These are phyloP conservation scores for Trametes punicea DNA, from an alignment of 768 basidiomycete species.

Conservation along the genomic window DNA sequence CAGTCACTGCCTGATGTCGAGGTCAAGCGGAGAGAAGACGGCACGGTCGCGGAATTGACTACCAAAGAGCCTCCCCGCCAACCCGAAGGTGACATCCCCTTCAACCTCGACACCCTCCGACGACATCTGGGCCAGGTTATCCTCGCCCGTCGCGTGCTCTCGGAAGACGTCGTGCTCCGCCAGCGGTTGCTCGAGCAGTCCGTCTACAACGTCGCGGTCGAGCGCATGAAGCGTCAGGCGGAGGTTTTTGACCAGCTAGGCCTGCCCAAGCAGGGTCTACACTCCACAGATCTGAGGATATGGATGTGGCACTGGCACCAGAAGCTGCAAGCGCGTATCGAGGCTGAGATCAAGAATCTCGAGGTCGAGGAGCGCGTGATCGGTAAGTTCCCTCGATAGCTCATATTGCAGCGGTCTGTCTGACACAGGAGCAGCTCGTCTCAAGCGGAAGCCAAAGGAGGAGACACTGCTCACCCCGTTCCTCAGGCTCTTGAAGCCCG, in stretches of 20 bases:
- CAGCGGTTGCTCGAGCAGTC: constrained; percentile 84
- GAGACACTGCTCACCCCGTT: constrained; percentile 55
- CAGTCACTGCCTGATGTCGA: constrained; percentile 18
- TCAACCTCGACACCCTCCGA: constrained; percentile 71
- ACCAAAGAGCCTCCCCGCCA: constrained; percentile 25
- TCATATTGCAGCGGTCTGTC: not conserved
- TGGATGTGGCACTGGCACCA: constrained; percentile 91
- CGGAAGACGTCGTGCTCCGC: constrained; percentile 65
- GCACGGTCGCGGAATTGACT: constrained; percentile 15
- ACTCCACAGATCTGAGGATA: constrained; percentile 50
- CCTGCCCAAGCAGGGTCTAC: constrained; percentile 44
- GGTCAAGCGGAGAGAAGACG: constrained; percentile 21
- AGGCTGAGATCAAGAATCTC: constrained; percentile 49
- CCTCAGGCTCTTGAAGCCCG: constrained; percentile 67
- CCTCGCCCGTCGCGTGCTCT: constrained; percentile 59
- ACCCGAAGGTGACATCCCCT: constrained; percentile 51
- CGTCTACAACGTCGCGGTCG: constrained; percentile 78
- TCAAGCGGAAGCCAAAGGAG: not conserved
- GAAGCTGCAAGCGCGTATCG: constrained; percentile 49
- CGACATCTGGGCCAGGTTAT: constrained; percentile 62
- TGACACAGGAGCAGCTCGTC: not conserved
- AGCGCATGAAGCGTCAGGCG: constrained; percentile 62
- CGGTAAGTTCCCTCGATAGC: constrained; percentile 17
- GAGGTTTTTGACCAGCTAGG: constrained; percentile 58
- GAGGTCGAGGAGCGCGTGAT: constrained; percentile 33